Evolutionary conservation across 768 basidiomycete genomes (phyloP).

Genomic region (Pulveroboletus sp.): DNA sequence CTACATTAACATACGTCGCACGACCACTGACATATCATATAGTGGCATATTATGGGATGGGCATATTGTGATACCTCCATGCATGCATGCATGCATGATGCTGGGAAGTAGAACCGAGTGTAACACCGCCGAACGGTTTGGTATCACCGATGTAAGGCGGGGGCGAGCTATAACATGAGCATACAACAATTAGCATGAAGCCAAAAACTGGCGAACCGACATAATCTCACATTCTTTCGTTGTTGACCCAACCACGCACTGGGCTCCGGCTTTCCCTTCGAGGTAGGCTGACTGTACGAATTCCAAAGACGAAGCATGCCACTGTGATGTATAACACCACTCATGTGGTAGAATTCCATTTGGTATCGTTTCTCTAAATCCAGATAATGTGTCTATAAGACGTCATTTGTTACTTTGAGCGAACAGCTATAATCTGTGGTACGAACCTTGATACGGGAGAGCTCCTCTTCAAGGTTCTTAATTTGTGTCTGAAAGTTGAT

Average conservation of each 20-base stretch:
- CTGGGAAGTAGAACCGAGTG: neutral
- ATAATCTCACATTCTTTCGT: constrained; percentile 43
- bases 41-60: constrained; percentile 9
- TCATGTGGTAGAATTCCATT: constrained; percentile 79
- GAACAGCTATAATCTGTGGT: neutral
- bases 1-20: constrained; percentile 6
- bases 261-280: constrained; percentile 46
- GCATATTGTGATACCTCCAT: constrained; percentile 14
- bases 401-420: constrained; percentile 1
- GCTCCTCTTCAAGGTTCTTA: constrained; percentile 61
- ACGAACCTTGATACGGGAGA: constrained; percentile 53
- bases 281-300: constrained; percentile 52
- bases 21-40: neutral
- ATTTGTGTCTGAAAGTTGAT: constrained; percentile 63
- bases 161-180: constrained; percentile 24
- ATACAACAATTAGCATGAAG: constrained; percentile 1
- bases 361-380: constrained; percentile 63
- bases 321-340: constrained; percentile 66
- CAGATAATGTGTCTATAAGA: constrained; percentile 42
- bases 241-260: constrained; percentile 72
- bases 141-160: constrained; percentile 24
- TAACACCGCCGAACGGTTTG: neutral
- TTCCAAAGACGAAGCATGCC: constrained; percentile 64
- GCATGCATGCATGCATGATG: constrained; percentile 2
- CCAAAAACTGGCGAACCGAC: neutral